These are phyloP conservation scores for Penstemon newberryi DNA, from an alignment of 257 asterid genomes.

Conservation along the genomic window DNA sequence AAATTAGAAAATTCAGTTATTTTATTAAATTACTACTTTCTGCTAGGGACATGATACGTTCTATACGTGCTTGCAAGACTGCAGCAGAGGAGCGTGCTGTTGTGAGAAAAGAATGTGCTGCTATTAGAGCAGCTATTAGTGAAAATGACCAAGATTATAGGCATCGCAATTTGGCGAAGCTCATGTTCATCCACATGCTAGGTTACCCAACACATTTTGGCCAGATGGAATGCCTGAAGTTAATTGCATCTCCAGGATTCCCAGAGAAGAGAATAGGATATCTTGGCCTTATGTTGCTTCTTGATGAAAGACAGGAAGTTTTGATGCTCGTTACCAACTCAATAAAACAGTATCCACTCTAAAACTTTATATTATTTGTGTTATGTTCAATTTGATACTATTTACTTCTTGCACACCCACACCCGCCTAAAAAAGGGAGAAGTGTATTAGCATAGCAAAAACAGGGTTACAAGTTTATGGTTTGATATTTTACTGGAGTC, in stretches of 20 bases:
- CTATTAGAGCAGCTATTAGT: conserved; percentile 92
- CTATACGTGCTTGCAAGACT: conserved; percentile 95
- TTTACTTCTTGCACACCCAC: conserved; percentile 21
- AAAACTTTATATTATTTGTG: conserved; percentile 6
- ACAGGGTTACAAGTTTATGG: conserved; percentile 16
- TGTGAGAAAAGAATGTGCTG: conserved; percentile 95
- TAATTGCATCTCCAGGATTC: conserved; percentile 93
- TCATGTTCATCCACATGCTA: conserved; percentile 99
- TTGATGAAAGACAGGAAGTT: conserved; percentile 99
- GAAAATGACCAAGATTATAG: conserved; percentile 87
- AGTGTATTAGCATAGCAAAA: conserved; percentile 17
- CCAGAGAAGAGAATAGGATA: conserved; percentile 99
- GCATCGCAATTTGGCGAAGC: conserved; percentile 97
- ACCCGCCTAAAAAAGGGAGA: conserved; percentile 15
- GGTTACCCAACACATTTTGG: conserved; percentile 99
- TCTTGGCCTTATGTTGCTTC: conserved; percentile 97
- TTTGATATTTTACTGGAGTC: conserved; percentile 19
- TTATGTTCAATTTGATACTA: conserved; percentile 4
- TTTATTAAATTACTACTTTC: conserved; percentile 15
- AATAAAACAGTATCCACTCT: conserved; percentile 85
- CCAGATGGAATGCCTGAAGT: conserved; percentile 98
- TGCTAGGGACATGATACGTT: conserved; percentile 98
- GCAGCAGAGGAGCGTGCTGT: conserved; percentile 99
- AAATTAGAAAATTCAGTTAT: not conserved
- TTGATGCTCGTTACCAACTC: conserved; percentile 98